Base-by-base conservation (phyloP, 257 asterid genomes). In the Marsdenia floribunda region DNA sequence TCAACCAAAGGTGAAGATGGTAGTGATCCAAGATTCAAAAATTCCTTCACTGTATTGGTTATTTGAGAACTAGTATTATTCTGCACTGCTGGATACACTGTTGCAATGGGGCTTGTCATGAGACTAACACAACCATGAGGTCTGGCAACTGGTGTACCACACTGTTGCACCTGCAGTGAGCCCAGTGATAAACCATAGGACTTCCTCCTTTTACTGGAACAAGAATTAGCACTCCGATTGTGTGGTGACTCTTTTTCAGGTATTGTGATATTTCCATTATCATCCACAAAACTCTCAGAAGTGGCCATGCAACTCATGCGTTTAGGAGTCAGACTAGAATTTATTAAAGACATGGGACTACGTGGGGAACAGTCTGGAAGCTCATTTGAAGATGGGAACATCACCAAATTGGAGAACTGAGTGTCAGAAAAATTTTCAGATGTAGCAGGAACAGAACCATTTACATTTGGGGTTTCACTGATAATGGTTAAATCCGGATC, bases 201-300 rank as follows among this genome's bases (percentile, higher is more conserved):
- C 74, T 87, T 92, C 80, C 92, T 89, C 85, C 90, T 89, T 82
- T 90, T 92, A 61, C 83, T 84, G 24, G 66, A 82, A 73, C 70
- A 85, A 63, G 92, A 90, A 78, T 92, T 94, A 57, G 85, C 92
- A 77, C 98, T 94, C 84, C 87, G 67, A 79, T 72, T 77, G 68
- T 78, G 59, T 21, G 90, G 78, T 49, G 96, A 90, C 74, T 87
- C 93, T 79, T 84, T 82, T 75, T 84, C 95, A 66, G 85, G 76
- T 70, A 73, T 73, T 63, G 33, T 75, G 78, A 70, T 71, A 73
- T 81, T 82, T 44, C 75, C 70, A 61, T 78, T 76, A 47, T 88
- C 81, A 81, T 79, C 38, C 76, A 77, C 59, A 54, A 59, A 77
- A 67, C 80, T 87, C 71, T 85, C 87, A 46, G 96, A 91, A 73